These are phyloP conservation scores for Xerocomus minutiporus DNA, from an alignment of 1,284 basidiomycete species.

Conservation along the genomic window DNA sequence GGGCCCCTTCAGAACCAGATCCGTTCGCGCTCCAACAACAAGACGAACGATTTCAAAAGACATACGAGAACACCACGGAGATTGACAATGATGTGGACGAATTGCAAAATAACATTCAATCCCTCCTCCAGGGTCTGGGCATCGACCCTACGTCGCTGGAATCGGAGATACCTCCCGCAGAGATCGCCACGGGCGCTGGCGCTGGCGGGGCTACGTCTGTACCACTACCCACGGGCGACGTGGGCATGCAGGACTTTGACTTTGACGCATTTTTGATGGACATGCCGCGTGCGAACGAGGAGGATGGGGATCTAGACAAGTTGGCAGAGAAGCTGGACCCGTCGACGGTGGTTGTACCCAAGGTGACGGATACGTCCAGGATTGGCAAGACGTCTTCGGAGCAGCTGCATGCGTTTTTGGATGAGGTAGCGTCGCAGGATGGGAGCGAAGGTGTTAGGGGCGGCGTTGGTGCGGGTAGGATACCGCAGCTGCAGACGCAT, in stretches of 20 bases:
- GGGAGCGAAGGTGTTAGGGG: constrained; percentile 11
- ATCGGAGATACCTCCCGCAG: constrained; percentile 12
- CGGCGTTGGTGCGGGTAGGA: neutral
- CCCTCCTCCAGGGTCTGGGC: constrained; percentile 68
- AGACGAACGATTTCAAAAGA: constrained; percentile 44
- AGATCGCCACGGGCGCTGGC: constrained; percentile 1
- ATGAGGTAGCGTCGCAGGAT: constrained; percentile 36
- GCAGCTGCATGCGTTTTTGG: constrained; percentile 42
- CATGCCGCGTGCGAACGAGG: constrained; percentile 28
- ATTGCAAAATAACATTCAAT: constrained; percentile 68
- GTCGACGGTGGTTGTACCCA: constrained; percentile 13
- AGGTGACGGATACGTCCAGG: constrained; percentile 22
- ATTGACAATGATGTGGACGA: constrained; percentile 72
- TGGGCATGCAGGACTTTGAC: constrained; percentile 39
- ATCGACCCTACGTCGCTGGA: constrained; percentile 48
- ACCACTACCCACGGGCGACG: constrained; percentile 2
- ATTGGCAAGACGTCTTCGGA: constrained; percentile 35
- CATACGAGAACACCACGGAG: constrained; percentile 59
- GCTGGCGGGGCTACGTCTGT: constrained; percentile 4
- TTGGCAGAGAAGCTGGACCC: constrained; percentile 34
- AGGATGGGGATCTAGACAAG: constrained; percentile 34
- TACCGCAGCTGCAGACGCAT: constrained; percentile 1
- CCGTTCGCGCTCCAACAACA: constrained; percentile 36
- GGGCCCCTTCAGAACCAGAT: constrained; percentile 20
- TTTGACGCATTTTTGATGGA: constrained; percentile 45